A percentile compares a stretch with the other conserved stretches of the same genome.
phyloP scores from a whole-genome alignment of 352 stramenopile species.

The Phytophthora sp. region DNA sequence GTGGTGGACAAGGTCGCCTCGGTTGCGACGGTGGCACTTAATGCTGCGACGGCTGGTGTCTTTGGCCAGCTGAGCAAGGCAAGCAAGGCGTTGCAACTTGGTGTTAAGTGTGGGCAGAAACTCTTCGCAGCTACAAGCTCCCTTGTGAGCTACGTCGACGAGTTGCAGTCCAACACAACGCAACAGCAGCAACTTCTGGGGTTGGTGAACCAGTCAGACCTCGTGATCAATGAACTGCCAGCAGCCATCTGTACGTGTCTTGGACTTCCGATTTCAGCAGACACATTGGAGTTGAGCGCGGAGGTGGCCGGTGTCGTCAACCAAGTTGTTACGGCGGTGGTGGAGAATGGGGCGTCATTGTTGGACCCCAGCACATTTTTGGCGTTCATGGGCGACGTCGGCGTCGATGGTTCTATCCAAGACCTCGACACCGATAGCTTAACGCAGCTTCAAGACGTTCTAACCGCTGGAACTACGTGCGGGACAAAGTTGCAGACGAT shows the following conservation, averaged over 20 bases:
- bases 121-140: constrained; percentile 40
- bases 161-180: constrained; percentile 31
- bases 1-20: constrained; percentile 51
- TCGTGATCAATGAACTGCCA: constrained; percentile 33
- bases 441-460: constrained; percentile 30
- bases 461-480: constrained; percentile 40
- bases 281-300: constrained; percentile 26
- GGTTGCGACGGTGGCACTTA: constrained; percentile 58
- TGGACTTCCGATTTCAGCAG: constrained; percentile 29
- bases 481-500: constrained; percentile 44
- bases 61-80: constrained; percentile 51
- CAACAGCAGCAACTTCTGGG: constrained; percentile 43
- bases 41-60: constrained; percentile 49
- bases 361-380: constrained; percentile 33
- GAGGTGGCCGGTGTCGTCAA: constrained; percentile 36
- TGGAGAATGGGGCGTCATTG: constrained; percentile 27
- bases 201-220: constrained; percentile 38
- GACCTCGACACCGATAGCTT: constrained; percentile 30
- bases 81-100: constrained; percentile 45
- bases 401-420: constrained; percentile 26
- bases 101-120: constrained; percentile 44
- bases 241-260: constrained; percentile 55
- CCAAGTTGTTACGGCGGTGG: constrained; percentile 32
- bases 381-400: constrained; percentile 25
- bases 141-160: constrained; percentile 36